These are phyloP conservation scores for Xylariaceae sp. DNA, from an alignment of 2,329 filamentous ascomycete genomes.

Conservation along the genomic window DNA sequence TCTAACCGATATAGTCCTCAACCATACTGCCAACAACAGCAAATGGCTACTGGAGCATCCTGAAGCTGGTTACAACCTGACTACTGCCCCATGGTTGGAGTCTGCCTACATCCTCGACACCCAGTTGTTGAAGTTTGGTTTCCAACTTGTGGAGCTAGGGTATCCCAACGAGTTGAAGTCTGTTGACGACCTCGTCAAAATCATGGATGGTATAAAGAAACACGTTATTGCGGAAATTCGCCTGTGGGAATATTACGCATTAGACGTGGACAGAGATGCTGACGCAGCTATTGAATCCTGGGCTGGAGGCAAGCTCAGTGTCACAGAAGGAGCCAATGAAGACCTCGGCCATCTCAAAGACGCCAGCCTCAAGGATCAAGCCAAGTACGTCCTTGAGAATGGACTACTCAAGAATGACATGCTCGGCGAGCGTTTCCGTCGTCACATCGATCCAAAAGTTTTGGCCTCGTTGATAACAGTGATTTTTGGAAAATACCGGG, in stretches of 20 bases:
- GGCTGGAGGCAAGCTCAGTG: constrained; percentile 64
- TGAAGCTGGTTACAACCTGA: constrained; percentile 92
- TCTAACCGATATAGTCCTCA: constrained; percentile 95
- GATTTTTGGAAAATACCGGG: constrained; percentile 71
- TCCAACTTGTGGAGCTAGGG: constrained; percentile 71
- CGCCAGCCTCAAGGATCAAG: constrained; percentile 56
- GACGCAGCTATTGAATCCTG: constrained; percentile 75
- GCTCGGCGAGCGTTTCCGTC: constrained; percentile 80
- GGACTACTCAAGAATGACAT: constrained; percentile 74
- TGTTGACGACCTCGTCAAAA: constrained; percentile 73
- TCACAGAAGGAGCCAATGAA: constrained; percentile 54
- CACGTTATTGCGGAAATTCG: constrained; percentile 78
- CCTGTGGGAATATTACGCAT: constrained; percentile 92
- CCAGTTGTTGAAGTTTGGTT: constrained; percentile 76
- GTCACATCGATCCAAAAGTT: constrained; percentile 72
- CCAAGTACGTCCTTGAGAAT: constrained; percentile 70
- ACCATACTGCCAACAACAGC: constrained; percentile 96
- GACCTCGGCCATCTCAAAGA: constrained; percentile 57
- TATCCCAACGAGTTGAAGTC: constrained; percentile 77
- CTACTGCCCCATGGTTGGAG: constrained; percentile 81
- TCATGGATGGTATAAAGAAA: constrained; percentile 85
- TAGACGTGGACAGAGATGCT: constrained; percentile 78
- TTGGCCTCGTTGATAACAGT: constrained; percentile 72
- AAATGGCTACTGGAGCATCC: constrained; percentile 94
- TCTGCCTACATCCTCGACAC: constrained; percentile 68